Conservation (phyloP, 78 protist genomes). For the Trichosphaerium sp. region DNA sequence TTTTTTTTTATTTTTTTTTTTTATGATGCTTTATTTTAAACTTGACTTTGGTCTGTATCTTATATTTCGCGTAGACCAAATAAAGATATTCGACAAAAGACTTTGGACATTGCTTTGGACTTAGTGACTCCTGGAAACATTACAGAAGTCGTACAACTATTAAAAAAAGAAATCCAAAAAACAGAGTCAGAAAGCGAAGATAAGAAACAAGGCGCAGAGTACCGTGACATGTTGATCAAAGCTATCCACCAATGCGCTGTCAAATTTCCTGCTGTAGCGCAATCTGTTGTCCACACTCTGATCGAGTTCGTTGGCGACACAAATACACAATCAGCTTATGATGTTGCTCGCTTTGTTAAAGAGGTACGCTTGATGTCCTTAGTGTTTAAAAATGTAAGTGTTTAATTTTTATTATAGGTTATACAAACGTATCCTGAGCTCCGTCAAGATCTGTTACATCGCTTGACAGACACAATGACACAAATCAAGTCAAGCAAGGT, state of each 20-base stretch:
- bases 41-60: not conserved
- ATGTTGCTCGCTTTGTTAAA: slow-evolving; percentile 63
- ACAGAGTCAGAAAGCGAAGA: slow-evolving; percentile 42
- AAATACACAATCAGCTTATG: slow-evolving; percentile 42
- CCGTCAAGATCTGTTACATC: no score
- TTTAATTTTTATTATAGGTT: slow-evolving; percentile 9
- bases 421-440: slow-evolving; percentile 69
- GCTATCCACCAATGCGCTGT: slow-evolving; percentile 78
- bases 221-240: slow-evolving; percentile 68
- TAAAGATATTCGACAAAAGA: slow-evolving; percentile 73
- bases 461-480: no score
- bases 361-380: no score
- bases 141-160: slow-evolving; percentile 57
- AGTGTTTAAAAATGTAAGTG: not conserved
- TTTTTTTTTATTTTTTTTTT: not conserved
- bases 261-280: slow-evolving; percentile 78
- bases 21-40: not conserved
- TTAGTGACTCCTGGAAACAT: slow-evolving; percentile 63
- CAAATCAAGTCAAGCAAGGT: no score
- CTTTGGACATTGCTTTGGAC: slow-evolving; percentile 63
- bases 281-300: slow-evolving; percentile 70
- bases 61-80: slow-evolving; percentile 61
- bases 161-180: slow-evolving; percentile 79
- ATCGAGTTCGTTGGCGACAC: slow-evolving; percentile 76
- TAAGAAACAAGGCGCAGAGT: slow-evolving; percentile 31